These are phyloP conservation scores for Helotiales sp. DNA, from an alignment of 2,329 filamentous ascomycete genomes.

Conservation along the genomic window DNA sequence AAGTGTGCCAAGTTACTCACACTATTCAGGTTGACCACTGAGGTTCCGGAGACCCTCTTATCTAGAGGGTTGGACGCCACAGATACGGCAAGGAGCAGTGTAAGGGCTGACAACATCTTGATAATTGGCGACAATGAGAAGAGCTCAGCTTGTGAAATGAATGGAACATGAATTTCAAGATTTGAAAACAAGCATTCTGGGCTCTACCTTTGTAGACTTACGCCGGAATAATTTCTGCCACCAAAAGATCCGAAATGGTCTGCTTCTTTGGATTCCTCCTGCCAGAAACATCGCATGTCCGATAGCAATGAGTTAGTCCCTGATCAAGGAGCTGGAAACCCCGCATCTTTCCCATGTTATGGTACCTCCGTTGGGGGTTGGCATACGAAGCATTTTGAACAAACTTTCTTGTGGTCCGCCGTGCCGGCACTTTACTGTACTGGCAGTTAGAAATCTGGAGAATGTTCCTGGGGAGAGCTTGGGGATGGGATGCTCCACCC, in stretches of 20 bases:
- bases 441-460: neutral
- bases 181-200: neutral
- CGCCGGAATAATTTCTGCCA: neutral
- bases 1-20: neutral
- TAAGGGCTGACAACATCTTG: constrained; percentile 16
- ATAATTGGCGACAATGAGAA: neutral
- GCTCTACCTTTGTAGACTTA: neutral
- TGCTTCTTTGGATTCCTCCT: neutral
- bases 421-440: neutral
- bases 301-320: neutral
- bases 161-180: neutral
- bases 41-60: constrained; percentile 29
- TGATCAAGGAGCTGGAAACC: neutral
- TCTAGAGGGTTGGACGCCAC: constrained; percentile 23
- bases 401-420: neutral
- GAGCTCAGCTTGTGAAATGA: neutral
- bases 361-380: neutral
- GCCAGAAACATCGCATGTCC: neutral
- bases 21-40: constrained; percentile 41
- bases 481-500: constrained; percentile 1
- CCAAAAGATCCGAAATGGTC: neutral
- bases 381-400: neutral
- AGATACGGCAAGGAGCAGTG: constrained; percentile 21
- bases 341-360: neutral
- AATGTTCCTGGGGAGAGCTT: neutral